These are phyloP conservation scores for Saccharomycopsis lassenensis DNA, from an alignment of 805 yeast species.

Conservation along the genomic window DNA sequence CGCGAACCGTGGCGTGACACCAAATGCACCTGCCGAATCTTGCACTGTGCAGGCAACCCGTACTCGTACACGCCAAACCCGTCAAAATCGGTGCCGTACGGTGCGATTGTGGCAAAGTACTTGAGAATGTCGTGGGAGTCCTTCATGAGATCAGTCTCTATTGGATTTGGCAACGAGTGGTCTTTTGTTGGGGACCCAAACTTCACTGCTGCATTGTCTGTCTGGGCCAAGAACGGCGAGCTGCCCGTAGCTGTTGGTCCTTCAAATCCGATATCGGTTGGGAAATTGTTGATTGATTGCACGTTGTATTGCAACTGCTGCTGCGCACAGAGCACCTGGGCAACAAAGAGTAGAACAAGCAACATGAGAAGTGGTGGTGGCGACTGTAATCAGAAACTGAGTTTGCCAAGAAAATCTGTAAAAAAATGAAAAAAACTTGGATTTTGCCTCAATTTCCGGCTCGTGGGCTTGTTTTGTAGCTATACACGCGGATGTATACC, in stretches of 20 bases:
- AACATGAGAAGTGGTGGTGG: not conserved
- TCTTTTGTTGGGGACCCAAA: conserved; percentile 7
- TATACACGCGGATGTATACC: too few species aligned
- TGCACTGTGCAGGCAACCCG: conserved; percentile 29
- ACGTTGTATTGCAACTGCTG: not conserved
- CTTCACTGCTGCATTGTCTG: conserved; percentile 4
- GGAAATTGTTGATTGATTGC: too few species aligned
- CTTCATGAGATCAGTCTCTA: conserved; percentile 12
- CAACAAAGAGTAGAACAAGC: not conserved
- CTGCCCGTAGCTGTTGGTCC: conserved; percentile 9
- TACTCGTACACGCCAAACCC: conserved; percentile 18
- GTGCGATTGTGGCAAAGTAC: conserved; percentile 16
- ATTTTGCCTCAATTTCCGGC: not conserved
- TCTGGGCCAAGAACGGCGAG: conserved; percentile 15
- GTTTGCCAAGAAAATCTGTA: conserved; percentile 1
- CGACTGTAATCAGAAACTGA: not conserved
- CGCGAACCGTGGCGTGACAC: conserved; percentile 75
- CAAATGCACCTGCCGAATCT: conserved; percentile 56
- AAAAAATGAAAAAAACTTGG: not conserved
- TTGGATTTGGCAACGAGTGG: conserved; percentile 16
- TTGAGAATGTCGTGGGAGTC: conserved; percentile 13
- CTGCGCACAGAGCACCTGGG: not conserved
- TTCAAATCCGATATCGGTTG: conserved; percentile 11
- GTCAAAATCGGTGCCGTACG: conserved; percentile 10
- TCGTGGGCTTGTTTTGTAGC: too few species aligned